Base-by-base conservation (phyloP, 371 early-diverging fungal species). In the Mucor indicus region DNA sequence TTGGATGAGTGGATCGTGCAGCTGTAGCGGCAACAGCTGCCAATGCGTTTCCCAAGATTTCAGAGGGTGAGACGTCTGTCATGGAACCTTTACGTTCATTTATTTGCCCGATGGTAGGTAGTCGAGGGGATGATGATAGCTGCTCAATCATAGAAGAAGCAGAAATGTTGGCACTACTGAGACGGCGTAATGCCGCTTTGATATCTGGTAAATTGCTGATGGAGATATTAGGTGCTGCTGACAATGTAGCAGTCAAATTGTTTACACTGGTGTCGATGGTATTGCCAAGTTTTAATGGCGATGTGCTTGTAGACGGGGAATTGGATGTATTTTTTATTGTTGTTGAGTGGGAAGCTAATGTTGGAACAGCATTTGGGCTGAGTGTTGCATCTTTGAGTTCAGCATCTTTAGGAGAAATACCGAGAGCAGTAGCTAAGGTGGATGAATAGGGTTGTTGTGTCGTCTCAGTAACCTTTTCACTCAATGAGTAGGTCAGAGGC, bases 1-100 rank as follows among this genome's bases (percentile, higher is more conserved):
- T 47, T 41, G 44, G 46, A 19, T 49, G 50, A 13, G 48, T 36
- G 30, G 53, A 43, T 27, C 53, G 31, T 12, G 41, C 17, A 24
- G 48, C 19, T 13, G 15, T 59, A 7, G 61, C 62, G 8, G 70
- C 70, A 1, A 69, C 70, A 3, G 60, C 70, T 2, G 70, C 70
- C 19, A 69, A 38, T 6, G 70, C 70, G 44, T 60, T 69, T 4
- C 70, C 70, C 1, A 69, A 25, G n/a, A 59, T 60, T 22, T 64
- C 60, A 1, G 59, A 55, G 1, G 64, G 55, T 1, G 56, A 56
- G 0, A 36, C 58, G 4, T 47, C 57, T 7, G 24, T 43, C 9
- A 38, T 17, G 0, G 57, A 52, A 8, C 38, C 42, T 35, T 38
- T 62, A 32, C 41, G 40, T 23, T 57, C 54, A 19, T n/a, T 35